Evolutionary conservation across 2,329 filamentous ascomycete species (phyloP).

Genomic region (Diaporthe citri): DNA sequence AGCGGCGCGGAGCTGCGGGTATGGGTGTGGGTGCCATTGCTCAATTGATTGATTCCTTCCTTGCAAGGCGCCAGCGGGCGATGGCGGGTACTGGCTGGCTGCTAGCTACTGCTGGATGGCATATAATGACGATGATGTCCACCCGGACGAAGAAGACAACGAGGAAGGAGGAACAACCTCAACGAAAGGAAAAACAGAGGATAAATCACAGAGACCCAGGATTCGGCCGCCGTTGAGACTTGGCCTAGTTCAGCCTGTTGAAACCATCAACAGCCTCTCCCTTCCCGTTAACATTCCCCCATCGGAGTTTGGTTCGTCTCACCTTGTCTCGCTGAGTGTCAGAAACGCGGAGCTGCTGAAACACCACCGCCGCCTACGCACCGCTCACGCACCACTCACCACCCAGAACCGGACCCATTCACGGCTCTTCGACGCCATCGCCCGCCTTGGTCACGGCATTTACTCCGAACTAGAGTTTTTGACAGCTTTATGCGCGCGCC

Average conservation of each 20-base stretch:
- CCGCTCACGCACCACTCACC: neutral
- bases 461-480: constrained; percentile 30
- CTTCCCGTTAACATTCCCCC: constrained; percentile 1
- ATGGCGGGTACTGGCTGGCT: neutral
- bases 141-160: neutral
- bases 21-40: neutral
- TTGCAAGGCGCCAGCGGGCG: neutral
- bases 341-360: constrained; percentile 26
- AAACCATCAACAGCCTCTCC: constrained; percentile 6
- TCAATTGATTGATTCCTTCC: neutral
- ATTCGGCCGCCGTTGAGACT: neutral
- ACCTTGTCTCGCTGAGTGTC: constrained; percentile 23
- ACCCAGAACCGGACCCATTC: neutral
- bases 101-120: neutral
- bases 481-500: constrained; percentile 7
- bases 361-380: neutral
- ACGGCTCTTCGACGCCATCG: constrained; percentile 14
- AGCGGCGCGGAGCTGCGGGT: constrained; percentile 18
- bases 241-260: constrained; percentile 9
- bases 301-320: constrained; percentile 22
- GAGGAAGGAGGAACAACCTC: neutral
- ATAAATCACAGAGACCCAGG: neutral
- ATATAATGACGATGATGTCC: neutral
- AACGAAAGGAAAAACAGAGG: neutral
- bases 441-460: constrained; percentile 24